Evolutionary conservation across 495 filamentous ascomycete genomes (phyloP).

Genomic region (Lophiotrema nucula): DNA sequence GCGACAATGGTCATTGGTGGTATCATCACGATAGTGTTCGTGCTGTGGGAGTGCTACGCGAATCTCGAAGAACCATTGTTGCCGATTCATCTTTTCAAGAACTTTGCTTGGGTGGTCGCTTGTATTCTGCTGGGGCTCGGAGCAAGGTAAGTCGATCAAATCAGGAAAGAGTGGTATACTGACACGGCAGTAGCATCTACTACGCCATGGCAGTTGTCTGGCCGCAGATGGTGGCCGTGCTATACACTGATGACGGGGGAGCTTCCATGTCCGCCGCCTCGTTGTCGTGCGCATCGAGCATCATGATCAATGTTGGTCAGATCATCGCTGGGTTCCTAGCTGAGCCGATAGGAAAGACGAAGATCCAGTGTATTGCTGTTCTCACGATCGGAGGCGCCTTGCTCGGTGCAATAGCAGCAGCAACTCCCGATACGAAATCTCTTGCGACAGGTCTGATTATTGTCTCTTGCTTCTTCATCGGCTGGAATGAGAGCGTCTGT

Average conservation of each 20-base stretch:
- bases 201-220: conserved; percentile 23
- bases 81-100: conserved; percentile 29
- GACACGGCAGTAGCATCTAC: too few species aligned
- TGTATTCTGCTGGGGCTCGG: conserved; percentile 5
- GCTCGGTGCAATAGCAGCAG: conserved; percentile 10
- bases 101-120: conserved; percentile 6
- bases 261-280: background rate
- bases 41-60: conserved; percentile 38
- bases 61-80: conserved; percentile 17
- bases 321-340: conserved; percentile 8
- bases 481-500: conserved; percentile 18
- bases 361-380: conserved; percentile 14
- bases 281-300: background rate
- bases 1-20: conserved; percentile 43
- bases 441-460: conserved; percentile 3
- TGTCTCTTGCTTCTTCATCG: conserved; percentile 15
- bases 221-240: conserved; percentile 6
- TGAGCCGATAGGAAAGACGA: conserved; percentile 8
- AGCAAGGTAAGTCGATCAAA: too few species aligned
- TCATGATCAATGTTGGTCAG: conserved; percentile 6
- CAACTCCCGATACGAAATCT: background rate
- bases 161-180: too few species aligned
- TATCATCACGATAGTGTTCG: conserved; percentile 40
- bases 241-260: conserved; percentile 9
- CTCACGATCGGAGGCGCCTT: conserved; percentile 5